Evolutionary conservation across 805 yeast genomes (phyloP), one percentile per base, ranked within the genome.

Genomic region (Lachancea meyersii): DNA sequence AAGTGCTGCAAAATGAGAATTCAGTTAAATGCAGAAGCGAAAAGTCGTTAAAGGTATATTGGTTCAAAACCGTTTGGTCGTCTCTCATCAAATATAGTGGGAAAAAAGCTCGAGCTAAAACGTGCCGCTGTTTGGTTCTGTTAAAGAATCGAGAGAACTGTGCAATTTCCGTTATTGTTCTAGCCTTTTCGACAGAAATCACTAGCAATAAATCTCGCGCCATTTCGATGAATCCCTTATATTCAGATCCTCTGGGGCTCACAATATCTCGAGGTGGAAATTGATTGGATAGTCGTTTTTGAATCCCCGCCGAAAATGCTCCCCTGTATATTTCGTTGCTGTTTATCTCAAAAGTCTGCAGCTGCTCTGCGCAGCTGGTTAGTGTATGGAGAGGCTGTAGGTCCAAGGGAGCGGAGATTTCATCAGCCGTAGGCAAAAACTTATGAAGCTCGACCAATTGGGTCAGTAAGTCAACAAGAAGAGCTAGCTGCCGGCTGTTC

Each of bases 81-180:
- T 82, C 85, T 46, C 86, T 65, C 7, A 82, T 66, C 19, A 82
- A 63, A 52, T 74, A 79, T 18, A 81, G 62, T 42, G 82, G 86
- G 51, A 80, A 72, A 9, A 80, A 51, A 1, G 84, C 83, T 46
- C 89, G 69, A 1, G 81, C 71, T n/a, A 84, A 38, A 2, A 64
- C 65, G 51, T 68, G 71, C 37, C 53, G 53, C 38, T 67, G 71
- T 4, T 50, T 40, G 2, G 52, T 40, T 32, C 63, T 56, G 30
- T 66, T 61, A 49, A 69, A 68, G 41, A 60, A 59, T 13, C 45
- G 40, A 0, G 67, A 63, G 48, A 61, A 67, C 30, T 58, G 59
- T 2, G 57, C 43, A 5, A 62, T 47, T 42, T 68, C 71, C 9
- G 53, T 27, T 0, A 60, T 50, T 19, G 63, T 58, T 1, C 50